Base-by-base conservation (phyloP, 176 grass and related monocot species). In the Triticum dicoccoides region DNA sequence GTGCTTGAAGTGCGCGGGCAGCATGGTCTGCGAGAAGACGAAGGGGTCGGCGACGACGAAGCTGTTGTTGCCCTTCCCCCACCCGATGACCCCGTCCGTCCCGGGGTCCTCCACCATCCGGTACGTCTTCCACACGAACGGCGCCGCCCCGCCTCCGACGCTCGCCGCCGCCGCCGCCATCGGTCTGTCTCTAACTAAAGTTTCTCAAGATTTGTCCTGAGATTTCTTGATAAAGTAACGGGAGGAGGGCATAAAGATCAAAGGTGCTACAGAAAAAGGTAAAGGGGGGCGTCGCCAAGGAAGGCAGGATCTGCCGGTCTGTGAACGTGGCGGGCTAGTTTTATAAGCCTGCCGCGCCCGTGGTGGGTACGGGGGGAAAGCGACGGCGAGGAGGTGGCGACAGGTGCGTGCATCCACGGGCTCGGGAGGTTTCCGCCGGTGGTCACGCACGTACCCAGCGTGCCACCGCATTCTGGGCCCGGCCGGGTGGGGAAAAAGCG, bases 121-220 rank as follows among this genome's bases (percentile, higher is more conserved):
- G 75, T 94, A 94, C 61, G 95, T 97, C 90, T 94, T 97, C 88
- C 83, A 54, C 73, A 97, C 88, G 89, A 97, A 97, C 45, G 95
- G 92, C 39, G 92, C 81, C 59, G 73, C 90, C 17, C 76, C 66
- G 6, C 91, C 30, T 1, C 72, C 82, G 35, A 34, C 13, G 23
- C 66, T 24, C 29, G 7, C 62, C 37, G 18, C 35, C 29, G 7
- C 62, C 37, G 18, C 35, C 72, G 0, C 66, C 67, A 11, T 32
- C 39, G 5, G 33, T 30, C 45, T 3, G 21, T 0, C 38, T 9
- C 79, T 21, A 2, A 7, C 45, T 7, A 9, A 66, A 52, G 52
- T 52, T 7, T 8, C 27, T 7, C 4, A 67, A 9, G 5, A 14
- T 9, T 30, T 17, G 33, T 34, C 72, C 66, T 17, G 64, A 0